A percentile compares a stretch with the other conserved stretches of the same genome.
Conservation (phyloP, 2,329 filamentous ascomycete genomes). For the Arthrobotrys conoides region DNA sequence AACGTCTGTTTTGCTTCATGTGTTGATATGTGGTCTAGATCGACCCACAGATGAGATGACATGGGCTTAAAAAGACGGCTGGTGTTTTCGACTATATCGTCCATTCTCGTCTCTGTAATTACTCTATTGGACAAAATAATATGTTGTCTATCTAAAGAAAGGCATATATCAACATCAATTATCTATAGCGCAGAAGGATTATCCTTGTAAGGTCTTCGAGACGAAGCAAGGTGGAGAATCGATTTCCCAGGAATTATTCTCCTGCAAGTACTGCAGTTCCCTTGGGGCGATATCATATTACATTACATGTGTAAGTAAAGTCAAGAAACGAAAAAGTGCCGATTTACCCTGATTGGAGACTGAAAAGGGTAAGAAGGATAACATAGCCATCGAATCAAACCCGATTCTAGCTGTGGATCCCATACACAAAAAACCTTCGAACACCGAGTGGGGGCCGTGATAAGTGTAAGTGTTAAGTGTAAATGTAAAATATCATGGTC, state of each 20-base stretch:
- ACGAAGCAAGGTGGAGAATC: conserved; percentile 27
- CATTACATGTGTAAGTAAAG: background rate
- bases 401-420: conserved; percentile 9
- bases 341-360: conserved; percentile 29
- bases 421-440: background rate
- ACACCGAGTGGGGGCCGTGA: conserved; percentile 32
- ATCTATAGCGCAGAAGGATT: conserved; percentile 13
- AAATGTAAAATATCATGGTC: too few species aligned
- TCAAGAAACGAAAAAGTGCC: too few species aligned
- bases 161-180: background rate
- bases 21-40: conserved; percentile 4
- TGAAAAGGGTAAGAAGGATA: conserved; percentile 4
- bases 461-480: conserved; percentile 4
- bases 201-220: conserved; percentile 27
- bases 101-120: background rate
- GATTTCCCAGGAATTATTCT: conserved; percentile 24
- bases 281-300: conserved; percentile 10
- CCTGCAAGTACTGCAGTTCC: too few species aligned
- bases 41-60: background rate
- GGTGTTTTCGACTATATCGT: background rate
- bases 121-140: background rate
- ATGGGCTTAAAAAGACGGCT: background rate
- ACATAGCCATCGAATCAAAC: conserved; percentile 10
- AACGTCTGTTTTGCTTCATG: background rate
- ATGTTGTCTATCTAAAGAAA: conserved; percentile 19